A percentile compares a stretch with the other conserved stretches of the same genome.
Evolutionary conservation across 306 rosid species (phyloP).

Genomic region (Crotalaria pallida): DNA sequence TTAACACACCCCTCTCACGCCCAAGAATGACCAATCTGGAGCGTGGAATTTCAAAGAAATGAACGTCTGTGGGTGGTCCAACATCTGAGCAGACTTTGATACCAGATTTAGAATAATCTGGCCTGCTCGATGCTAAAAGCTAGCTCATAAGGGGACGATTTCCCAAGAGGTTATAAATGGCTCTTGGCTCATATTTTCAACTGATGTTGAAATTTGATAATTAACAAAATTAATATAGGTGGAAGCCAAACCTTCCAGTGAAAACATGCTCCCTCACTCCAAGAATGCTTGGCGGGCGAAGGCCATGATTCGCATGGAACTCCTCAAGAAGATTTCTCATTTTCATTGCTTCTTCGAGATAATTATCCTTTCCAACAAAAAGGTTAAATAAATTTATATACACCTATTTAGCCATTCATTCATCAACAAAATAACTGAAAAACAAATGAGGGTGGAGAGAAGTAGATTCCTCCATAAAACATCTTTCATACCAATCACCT

Average conservation of each 20-base stretch:
- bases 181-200: no score
- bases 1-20: no score
- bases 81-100: no score
- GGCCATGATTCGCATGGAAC: conserved; percentile 67
- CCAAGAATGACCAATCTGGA: no score
- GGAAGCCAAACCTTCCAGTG: conserved; percentile 83
- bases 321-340: conserved; percentile 97
- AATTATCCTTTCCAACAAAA: conserved; percentile 64
- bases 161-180: no score
- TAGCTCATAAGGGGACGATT: no score
- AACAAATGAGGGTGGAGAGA: background rate
- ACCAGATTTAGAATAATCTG: no score
- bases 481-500: background rate
- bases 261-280: conserved; percentile 97
- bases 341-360: conserved; percentile 96
- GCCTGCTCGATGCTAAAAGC: no score
- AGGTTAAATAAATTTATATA: background rate
- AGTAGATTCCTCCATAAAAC: background rate
- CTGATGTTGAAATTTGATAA: no score
- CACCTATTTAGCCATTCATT: background rate
- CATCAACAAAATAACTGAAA: conserved; percentile 1
- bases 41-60: no score
- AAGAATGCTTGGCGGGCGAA: conserved; percentile 81
- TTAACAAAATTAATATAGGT: background rate
- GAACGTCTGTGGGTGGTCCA: no score